phyloP scores from a whole-genome alignment of 169 alveolate genomes.

The Plasmodium berghei region DNA sequence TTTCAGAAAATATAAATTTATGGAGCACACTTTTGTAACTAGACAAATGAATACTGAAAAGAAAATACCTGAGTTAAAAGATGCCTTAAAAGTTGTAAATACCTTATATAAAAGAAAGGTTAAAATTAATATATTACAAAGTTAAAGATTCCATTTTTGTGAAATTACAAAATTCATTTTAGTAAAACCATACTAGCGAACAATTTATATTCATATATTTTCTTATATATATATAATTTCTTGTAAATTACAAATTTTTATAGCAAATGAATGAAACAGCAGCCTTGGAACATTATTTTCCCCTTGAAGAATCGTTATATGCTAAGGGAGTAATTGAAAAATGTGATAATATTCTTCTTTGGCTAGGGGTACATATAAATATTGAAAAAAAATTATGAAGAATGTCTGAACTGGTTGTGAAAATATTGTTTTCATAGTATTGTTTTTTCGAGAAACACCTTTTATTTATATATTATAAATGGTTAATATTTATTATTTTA shows the following conservation, averaged over 20 bases:
- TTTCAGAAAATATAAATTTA: constrained; percentile 83
- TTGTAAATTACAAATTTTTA: neutral
- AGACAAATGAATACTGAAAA: constrained; percentile 80
- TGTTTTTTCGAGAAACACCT: constrained; percentile 14
- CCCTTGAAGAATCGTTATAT: constrained; percentile 88
- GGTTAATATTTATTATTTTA: constrained; percentile 1
- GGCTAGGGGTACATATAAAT: constrained; percentile 88
- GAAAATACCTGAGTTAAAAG: constrained; percentile 85
- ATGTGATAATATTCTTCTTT: constrained; percentile 86
- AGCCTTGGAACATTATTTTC: constrained; percentile 75
- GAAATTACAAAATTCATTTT: neutral
- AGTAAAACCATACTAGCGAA: neutral
- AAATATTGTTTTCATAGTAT: neutral
- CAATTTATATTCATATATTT: neutral
- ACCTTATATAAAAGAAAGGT: constrained; percentile 70
- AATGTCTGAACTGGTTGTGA: neutral
- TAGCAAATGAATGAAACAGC: constrained; percentile 49
- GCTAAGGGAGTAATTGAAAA: constrained; percentile 88
- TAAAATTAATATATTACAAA: neutral
- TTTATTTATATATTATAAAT: neutral
- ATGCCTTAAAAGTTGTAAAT: constrained; percentile 78
- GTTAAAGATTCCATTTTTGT: neutral
- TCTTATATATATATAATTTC: neutral
- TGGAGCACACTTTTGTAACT: constrained; percentile 83
- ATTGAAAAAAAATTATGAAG: neutral